Conservation (phyloP, 805 yeast genomes). For the Metschnikowia aberdeeniae region DNA sequence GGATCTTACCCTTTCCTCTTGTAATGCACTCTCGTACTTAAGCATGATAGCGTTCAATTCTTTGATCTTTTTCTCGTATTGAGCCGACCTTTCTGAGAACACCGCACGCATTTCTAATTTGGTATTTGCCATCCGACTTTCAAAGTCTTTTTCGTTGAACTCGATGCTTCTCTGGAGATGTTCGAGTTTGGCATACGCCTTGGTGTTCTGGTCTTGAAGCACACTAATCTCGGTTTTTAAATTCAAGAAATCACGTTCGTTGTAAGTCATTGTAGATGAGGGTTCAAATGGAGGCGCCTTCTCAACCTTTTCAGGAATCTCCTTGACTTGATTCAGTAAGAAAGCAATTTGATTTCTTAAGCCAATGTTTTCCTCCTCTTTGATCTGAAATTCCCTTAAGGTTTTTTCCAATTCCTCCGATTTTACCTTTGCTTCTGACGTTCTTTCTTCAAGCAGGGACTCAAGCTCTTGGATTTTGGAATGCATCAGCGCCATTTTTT, state of each 20-base stretch:
- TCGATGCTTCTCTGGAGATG: slow-evolving; percentile 16
- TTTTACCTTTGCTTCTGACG: slow-evolving; percentile 10
- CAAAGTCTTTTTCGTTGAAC: slow-evolving; percentile 17
- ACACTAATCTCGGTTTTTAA: slow-evolving; percentile 8
- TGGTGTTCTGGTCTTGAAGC: slow-evolving; percentile 20
- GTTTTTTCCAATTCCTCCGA: slow-evolving; percentile 21
- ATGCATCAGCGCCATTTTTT: not conserved
- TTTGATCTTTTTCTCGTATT: slow-evolving; percentile 33
- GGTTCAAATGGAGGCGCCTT: not conserved
- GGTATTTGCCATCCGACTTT: slow-evolving; percentile 20
- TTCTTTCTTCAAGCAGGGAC: slow-evolving; percentile 1
- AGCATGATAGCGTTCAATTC: slow-evolving; percentile 28
- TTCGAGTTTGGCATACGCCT: slow-evolving; percentile 18
- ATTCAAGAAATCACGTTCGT: slow-evolving; percentile 1
- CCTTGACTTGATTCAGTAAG: not conserved
- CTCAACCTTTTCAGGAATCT: not conserved
- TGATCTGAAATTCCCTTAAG: slow-evolving; percentile 19
- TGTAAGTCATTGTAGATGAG: not conserved
- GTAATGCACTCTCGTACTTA: slow-evolving; percentile 33
- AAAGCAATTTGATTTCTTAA: not conserved
- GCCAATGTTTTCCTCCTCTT: slow-evolving; percentile 22
- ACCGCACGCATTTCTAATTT: slow-evolving; percentile 28
- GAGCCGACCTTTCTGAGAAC: slow-evolving; percentile 21
- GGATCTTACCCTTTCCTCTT: slow-evolving; percentile 34
- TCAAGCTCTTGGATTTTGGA: slow-evolving; percentile 2